These are phyloP conservation scores for Colletotrichum sp. DNA, from an alignment of 2,329 filamentous ascomycete species.

Conservation along the genomic window DNA sequence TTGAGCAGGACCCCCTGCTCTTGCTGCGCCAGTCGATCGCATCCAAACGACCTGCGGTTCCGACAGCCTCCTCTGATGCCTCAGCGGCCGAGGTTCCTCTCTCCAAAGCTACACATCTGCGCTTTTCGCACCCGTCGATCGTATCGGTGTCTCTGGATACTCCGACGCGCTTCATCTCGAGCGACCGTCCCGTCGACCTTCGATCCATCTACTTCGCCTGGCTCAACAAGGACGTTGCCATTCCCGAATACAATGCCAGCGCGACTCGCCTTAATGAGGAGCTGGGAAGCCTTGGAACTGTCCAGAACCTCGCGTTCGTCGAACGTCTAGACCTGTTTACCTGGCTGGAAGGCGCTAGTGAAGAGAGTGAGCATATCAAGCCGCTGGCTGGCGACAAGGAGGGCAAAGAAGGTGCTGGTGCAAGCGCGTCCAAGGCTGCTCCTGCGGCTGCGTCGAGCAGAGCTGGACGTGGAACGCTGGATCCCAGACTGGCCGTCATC, in stretches of 20 bases:
- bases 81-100: slow-evolving; percentile 68
- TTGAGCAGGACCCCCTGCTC: slow-evolving; percentile 77
- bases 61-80: slow-evolving; percentile 73
- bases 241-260: slow-evolving; percentile 89
- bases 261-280: slow-evolving; percentile 83
- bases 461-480: slow-evolving; percentile 70
- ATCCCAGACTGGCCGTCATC: slow-evolving; percentile 84
- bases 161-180: slow-evolving; percentile 87
- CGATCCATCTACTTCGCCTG: slow-evolving; percentile 97
- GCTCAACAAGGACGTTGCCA: slow-evolving; percentile 88
- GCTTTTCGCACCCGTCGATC: slow-evolving; percentile 68
- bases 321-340: slow-evolving; percentile 91
- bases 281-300: slow-evolving; percentile 70
- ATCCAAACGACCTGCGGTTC: slow-evolving; percentile 70
- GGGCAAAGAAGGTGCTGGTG: slow-evolving; percentile 39
- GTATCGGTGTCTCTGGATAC: slow-evolving; percentile 72
- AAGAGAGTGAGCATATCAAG: slow-evolving; percentile 93
- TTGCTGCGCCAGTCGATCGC: slow-evolving; percentile 86
- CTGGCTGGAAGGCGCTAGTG: slow-evolving; percentile 89
- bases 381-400: slow-evolving; percentile 73
- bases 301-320: slow-evolving; percentile 90
- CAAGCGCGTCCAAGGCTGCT: slow-evolving; percentile 41
- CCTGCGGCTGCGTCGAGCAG: slow-evolving; percentile 50
- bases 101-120: slow-evolving; percentile 78
- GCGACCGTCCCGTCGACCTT: slow-evolving; percentile 77